Percentiles rank a stretch among this genome's conserved stretches.
Evolutionary conservation across 495 filamentous ascomycete genomes (phyloP).

Genomic region (Neurospora sp.): DNA sequence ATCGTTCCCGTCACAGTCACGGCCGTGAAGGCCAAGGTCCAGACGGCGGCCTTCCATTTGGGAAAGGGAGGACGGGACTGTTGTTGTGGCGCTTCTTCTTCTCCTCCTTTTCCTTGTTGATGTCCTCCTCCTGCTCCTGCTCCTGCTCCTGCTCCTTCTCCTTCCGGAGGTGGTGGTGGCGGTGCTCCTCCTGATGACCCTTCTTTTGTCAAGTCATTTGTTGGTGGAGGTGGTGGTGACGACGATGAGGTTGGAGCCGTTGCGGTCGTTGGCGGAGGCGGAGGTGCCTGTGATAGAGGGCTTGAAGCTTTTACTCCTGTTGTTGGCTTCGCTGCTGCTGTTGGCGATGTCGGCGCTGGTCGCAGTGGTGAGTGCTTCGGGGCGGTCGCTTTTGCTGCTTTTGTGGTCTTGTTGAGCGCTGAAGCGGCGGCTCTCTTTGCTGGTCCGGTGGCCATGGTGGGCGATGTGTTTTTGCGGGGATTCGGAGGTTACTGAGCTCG

Average conservation of each 20-base stretch:
- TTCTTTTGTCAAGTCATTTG: not conserved
- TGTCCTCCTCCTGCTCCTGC: not conserved
- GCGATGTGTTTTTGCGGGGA: not conserved
- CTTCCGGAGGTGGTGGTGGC: not conserved
- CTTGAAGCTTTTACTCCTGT: not conserved
- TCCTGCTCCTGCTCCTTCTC: not conserved
- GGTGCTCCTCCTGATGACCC: not conserved
- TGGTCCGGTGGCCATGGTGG: not conserved
- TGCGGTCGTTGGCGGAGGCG: not conserved
- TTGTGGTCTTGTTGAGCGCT: not conserved
- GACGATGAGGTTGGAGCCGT: not conserved
- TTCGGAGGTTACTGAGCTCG: not conserved
- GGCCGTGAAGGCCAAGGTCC: constrained; percentile 39
- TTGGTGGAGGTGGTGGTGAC: not conserved
- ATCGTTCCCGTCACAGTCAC: constrained; percentile 39
- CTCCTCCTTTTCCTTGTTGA: not conserved
- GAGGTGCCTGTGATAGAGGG: not conserved
- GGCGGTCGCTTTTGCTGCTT: not conserved
- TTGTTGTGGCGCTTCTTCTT: not conserved
- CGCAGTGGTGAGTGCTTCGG: not conserved
- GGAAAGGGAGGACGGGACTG: constrained; percentile 17
- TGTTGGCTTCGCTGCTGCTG: not conserved
- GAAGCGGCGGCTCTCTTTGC: not conserved
- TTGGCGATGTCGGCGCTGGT: not conserved
- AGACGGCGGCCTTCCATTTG: constrained; percentile 19